A percentile compares a stretch with the other conserved stretches of the same genome.
Conservation (phyloP, 1,284 basidiomycete genomes). For the Austroboletus niveus region DNA sequence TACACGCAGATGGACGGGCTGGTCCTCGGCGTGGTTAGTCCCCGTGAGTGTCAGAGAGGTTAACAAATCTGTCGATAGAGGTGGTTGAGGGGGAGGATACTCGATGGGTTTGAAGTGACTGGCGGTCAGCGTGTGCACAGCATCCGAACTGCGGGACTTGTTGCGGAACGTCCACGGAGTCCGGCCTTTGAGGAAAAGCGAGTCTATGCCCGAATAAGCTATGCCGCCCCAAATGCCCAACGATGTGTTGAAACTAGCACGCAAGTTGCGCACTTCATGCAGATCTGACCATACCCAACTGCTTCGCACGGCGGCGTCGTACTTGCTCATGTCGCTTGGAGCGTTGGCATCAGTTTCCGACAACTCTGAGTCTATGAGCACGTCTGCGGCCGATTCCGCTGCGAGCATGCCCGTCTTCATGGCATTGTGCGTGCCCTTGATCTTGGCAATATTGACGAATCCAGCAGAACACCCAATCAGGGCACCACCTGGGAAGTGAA, state of each 20-base stretch:
- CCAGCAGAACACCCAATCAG: conserved; percentile 95
- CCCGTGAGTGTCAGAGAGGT: conserved; percentile 90
- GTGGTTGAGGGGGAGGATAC: conserved; percentile 89
- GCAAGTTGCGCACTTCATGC: conserved; percentile 88
- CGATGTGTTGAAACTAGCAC: conserved; percentile 86
- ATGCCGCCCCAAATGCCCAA: conserved; percentile 90
- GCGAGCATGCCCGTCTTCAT: conserved; percentile 99
- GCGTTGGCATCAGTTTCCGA: conserved; percentile 15
- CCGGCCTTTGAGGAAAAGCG: conserved; percentile 81
- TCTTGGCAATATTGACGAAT: conserved; percentile 96
- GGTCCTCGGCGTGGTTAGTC: conserved; percentile 96
- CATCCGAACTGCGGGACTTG: conserved; percentile 53
- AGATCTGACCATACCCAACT: conserved; percentile 92
- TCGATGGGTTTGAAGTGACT: conserved; percentile 77
- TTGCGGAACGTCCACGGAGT: conserved; percentile 93
- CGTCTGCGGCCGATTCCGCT: conserved; percentile 83
- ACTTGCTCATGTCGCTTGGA: conserved; percentile 71
- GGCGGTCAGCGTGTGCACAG: conserved; percentile 70
- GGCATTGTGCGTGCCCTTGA: conserved; percentile 99
- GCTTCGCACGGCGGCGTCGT: conserved; percentile 70
- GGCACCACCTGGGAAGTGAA: conserved; percentile 95
- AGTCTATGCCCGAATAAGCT: conserved; percentile 88
- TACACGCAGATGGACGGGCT: conserved; percentile 86
- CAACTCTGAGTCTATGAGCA: conserved; percentile 38
- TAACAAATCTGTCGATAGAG: conserved; percentile 92